These are phyloP conservation scores for Arabidopsis lyrata DNA, from an alignment of 441 rosid genomes.

Conservation along the genomic window DNA sequence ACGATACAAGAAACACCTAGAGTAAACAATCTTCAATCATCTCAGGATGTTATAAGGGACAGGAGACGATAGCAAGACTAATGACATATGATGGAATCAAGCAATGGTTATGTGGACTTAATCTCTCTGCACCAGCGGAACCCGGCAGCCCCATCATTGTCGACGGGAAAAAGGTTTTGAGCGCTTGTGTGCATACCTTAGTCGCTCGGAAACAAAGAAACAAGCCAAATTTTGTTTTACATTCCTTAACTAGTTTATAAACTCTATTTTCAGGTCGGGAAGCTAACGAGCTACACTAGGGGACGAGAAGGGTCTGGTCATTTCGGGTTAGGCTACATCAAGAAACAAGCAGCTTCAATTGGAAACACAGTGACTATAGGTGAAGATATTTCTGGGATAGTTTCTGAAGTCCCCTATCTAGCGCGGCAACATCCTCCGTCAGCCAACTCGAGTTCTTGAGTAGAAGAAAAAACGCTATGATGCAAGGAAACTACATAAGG, in stretches of 20 bases:
- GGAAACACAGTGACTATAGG: conserved; percentile 68
- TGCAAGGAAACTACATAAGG: conserved; percentile 26
- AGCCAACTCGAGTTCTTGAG: conserved; percentile 53
- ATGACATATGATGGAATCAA: conserved; percentile 87
- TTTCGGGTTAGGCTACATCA: conserved; percentile 84
- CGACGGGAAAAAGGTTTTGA: conserved; percentile 69
- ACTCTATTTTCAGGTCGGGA: conserved; percentile 61
- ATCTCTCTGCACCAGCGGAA: conserved; percentile 71
- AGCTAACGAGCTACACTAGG: conserved; percentile 73
- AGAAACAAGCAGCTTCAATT: conserved; percentile 54
- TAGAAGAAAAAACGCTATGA: conserved; percentile 1
- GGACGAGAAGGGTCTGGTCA: conserved; percentile 57
- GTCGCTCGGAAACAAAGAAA: conserved; percentile 14
- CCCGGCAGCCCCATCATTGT: conserved; percentile 71
- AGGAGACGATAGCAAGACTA: conserved; percentile 85
- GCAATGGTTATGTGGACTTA: conserved; percentile 79
- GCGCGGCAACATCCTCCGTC: conserved; percentile 56
- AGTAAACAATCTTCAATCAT: conserved; percentile 20
- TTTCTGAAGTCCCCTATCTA: conserved; percentile 69
- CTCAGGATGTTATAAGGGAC: conserved; percentile 91
- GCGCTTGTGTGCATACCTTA: conserved; percentile 26
- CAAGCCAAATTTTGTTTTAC: background rate
- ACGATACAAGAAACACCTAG: conserved; percentile 13
- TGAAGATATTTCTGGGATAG: conserved; percentile 59
- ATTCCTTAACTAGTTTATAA: background rate